A percentile compares a stretch with the other conserved stretches of the same genome.
These are phyloP conservation scores for Rubus parviflorus DNA, from an alignment of 306 rosid species.

Conservation along the genomic window DNA sequence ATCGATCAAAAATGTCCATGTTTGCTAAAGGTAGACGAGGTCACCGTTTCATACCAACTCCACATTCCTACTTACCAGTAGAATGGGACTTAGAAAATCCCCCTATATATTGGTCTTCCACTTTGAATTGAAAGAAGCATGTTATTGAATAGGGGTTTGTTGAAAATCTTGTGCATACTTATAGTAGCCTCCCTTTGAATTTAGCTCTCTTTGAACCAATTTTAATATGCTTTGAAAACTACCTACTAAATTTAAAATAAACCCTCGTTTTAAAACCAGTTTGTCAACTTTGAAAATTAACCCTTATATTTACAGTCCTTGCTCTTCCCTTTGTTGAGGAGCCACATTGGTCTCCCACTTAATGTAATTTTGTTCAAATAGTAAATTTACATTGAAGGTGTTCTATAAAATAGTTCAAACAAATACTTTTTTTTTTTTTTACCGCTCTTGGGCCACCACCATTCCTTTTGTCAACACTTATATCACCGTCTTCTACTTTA, in stretches of 20 bases:
- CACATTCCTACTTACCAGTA: conserved; percentile 9
- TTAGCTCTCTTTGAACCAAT: background rate
- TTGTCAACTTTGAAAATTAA: background rate
- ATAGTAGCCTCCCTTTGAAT: conserved; percentile 11
- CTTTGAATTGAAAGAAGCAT: conserved; percentile 7
- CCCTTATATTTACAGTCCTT: background rate
- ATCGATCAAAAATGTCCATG: background rate
- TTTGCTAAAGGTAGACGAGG: conserved; percentile 5
- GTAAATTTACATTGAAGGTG: no score
- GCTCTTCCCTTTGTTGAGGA: background rate
- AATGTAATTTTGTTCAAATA: no score
- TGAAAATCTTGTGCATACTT: conserved; percentile 23
- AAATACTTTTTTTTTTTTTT: no score
- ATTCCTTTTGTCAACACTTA: conserved; percentile 4
- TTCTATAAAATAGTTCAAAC: no score
- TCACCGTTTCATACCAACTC: conserved; percentile 13
- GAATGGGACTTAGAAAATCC: background rate
- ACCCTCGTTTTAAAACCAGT: no score
- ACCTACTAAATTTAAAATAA: background rate
- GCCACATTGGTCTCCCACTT: no score
- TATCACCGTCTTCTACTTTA: conserved; percentile 31
- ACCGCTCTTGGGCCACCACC: no score
- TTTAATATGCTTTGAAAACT: conserved; percentile 1
- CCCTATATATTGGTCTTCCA: conserved; percentile 4
- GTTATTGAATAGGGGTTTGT: conserved; percentile 8